Evolutionary conservation across 306 rosid genomes (phyloP), one percentile per base, ranked within the genome.

Genomic region (Cucurbita pepo): DNA sequence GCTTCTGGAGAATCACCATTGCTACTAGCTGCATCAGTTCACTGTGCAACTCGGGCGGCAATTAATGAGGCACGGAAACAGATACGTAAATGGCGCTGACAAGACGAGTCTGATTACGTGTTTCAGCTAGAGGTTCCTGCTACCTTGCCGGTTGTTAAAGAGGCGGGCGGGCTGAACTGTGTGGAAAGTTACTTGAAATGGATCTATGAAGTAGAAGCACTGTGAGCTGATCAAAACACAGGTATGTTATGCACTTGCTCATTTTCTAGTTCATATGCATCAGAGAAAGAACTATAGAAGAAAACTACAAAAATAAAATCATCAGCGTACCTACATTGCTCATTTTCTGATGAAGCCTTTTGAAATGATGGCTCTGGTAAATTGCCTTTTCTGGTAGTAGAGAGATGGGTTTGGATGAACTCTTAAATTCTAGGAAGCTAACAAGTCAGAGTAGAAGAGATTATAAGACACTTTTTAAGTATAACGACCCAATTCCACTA

Each of bases 1-100:
- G 98, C 97, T 82, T 93, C 98, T 50, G 98, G 98, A 0, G 98
- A 93, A 79, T 97, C 98, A 0, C 98, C 98, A 6, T 64, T 93
- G 43, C 85, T 90, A 73, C 80, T 90, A 43, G 96, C 96, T 4
- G 89, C 85, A 74, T 93, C 98, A 0, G 85, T 93, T 79, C 98
- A 90, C 60, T 86, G 96, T 58, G 98, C 98, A 36, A 75, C 91
- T 6, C 87, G 94, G 78, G 94, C 91, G 21, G 96, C 98, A 19
- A 77, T 87, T 50, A 80, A 69, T 81, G 98, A 82, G 63, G 91
- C 97, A 14, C 83, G 94, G 59, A 85, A 85, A 73, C 97, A 94
- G 83, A 79, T 87, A 79, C 81, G 76, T 52, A 79, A 76, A 71
- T 94, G 97, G 98, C 79, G 87, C 57, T 18, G 79, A 79, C 5